A percentile compares a stretch with the other conserved stretches of the same genome.
These are phyloP conservation scores for Wickerhamiella azyma DNA, from an alignment of 805 yeast species.

Conservation along the genomic window DNA sequence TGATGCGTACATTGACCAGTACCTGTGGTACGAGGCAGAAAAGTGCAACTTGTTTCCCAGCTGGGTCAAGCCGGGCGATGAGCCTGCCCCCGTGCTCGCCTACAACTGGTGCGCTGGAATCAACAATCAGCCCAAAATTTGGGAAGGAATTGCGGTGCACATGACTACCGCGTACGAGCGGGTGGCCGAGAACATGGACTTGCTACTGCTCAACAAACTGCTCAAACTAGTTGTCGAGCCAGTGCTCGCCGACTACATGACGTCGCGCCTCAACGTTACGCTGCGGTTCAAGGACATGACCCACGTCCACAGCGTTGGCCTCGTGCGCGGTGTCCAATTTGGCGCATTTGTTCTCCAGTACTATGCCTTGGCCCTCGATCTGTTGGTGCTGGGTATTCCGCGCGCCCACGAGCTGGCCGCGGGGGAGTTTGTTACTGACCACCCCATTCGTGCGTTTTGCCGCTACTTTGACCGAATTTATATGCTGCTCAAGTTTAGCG, in stretches of 20 bases:
- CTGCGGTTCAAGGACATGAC: conserved; percentile 88
- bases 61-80: conserved; percentile 96
- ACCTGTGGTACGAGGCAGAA: conserved; percentile 91
- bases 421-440: conserved; percentile 50
- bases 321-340: conserved; percentile 79
- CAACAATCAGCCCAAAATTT: conserved; percentile 60
- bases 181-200: conserved; percentile 73
- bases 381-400: conserved; percentile 69
- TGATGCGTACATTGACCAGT: conserved; percentile 91
- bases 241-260: conserved; percentile 82
- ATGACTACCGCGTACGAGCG: conserved; percentile 61
- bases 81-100: conserved; percentile 80
- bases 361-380: conserved; percentile 75
- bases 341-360: conserved; percentile 81
- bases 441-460: conserved; percentile 69
- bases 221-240: conserved; percentile 74
- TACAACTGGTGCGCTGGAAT: conserved; percentile 92
- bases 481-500: conserved; percentile 60
- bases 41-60: conserved; percentile 77
- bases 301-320: conserved; percentile 78
- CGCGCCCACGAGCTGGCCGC: conserved; percentile 86
- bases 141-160: conserved; percentile 86
- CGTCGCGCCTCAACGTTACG: conserved; percentile 76
- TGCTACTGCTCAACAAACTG: conserved; percentile 71
- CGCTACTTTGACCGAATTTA: conserved; percentile 76